These are phyloP conservation scores for Rhizophora apiculata DNA, from an alignment of 345 rosid genomes.

Conservation along the genomic window DNA sequence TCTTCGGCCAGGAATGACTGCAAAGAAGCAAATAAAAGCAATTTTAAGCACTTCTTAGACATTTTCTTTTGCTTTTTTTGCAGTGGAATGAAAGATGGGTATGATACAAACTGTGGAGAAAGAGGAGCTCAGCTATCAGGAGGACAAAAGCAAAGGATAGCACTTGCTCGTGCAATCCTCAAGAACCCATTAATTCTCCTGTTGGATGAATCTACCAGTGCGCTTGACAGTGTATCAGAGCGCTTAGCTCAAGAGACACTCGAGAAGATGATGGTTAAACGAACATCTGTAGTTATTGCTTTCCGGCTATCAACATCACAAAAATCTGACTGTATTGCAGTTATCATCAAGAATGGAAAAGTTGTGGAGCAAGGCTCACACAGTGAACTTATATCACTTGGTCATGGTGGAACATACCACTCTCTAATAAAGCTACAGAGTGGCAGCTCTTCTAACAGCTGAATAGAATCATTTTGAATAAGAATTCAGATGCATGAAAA, in stretches of 20 bases:
- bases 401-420: conserved; percentile 38
- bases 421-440: conserved; percentile 40
- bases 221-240: conserved; percentile 60
- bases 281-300: conserved; percentile 53
- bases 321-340: conserved; percentile 49
- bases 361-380: conserved; percentile 57
- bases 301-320: conserved; percentile 59
- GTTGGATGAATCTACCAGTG: conserved; percentile 77
- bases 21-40: not conserved
- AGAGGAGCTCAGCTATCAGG: conserved; percentile 66
- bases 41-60: not conserved
- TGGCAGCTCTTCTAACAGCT: conserved; percentile 29
- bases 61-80: not conserved
- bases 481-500: not conserved
- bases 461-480: not conserved
- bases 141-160: conserved; percentile 74
- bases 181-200: conserved; percentile 62
- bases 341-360: conserved; percentile 49
- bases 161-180: conserved; percentile 65
- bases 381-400: conserved; percentile 43
- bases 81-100: conserved; percentile 72
- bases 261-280: conserved; percentile 59
- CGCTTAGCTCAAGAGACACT: conserved; percentile 57
- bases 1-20: too few relatives aligned
- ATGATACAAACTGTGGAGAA: conserved; percentile 58